Evolutionary conservation across 2,329 filamentous ascomycete species (phyloP), one percentile per base, ranked within the genome.

Genomic region (Colletotrichum gigasporum): DNA sequence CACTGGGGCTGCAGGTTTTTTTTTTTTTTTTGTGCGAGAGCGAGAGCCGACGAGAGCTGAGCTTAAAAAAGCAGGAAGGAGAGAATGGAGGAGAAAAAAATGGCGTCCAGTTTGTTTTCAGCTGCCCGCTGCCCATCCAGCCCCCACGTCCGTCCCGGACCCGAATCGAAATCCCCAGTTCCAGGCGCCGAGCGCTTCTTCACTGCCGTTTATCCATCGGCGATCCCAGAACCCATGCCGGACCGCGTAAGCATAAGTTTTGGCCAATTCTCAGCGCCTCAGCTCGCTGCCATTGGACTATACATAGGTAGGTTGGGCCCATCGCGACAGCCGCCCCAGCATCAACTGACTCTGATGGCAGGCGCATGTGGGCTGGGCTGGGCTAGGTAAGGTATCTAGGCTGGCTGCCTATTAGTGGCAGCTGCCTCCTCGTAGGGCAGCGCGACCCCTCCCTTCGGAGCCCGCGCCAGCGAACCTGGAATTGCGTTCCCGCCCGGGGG

Each of bases 141-240:
- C 59, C 59, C 62, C 62, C 51, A 47, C 41, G 53, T 56, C 12
- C n/a, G 26, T 41, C 51, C 35, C 51, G 37, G 51, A n/a, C n/a
- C n/a, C n/a, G n/a, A n/a, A n/a, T 54, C 51, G 35, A 54, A 44
- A 28, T 39, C 44, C 54, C 54, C 42, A 22, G 42, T 57, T 35
- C 42, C 53, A 58, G 39, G 52, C 39, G 32, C 32, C 18, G 12
- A 58, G 44, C 55, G 37, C 42, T 44, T 53, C 50, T 56, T 63
- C 30, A 24, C 37, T 45, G 37, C 54, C 45, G 44, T 52, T 50
- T 51, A 48, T 20, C 53, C 59, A 58, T 63, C 44, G 52, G 39
- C 52, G 52, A 55, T 55, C 39, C 20, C 30, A 34, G 32, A 9
- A 44, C n/a, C 60, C 60, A 63, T 63, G 39, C 39, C 18, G 24